Base-by-base conservation (phyloP, 1,284 basidiomycete genomes). In the Puccinia horiana region DNA sequence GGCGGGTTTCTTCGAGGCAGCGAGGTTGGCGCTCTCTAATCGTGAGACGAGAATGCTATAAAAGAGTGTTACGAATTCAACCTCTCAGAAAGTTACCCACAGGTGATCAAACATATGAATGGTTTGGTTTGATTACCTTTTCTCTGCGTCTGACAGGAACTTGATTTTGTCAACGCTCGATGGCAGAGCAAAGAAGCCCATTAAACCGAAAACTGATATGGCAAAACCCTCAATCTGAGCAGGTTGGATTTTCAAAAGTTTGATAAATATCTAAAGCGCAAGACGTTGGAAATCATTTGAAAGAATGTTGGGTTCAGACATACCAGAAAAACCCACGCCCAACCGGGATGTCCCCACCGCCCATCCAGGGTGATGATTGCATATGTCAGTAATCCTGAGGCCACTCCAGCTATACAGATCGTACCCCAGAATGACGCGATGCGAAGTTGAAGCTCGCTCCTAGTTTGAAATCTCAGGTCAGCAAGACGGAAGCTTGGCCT, bases 291-390 rank as follows among this genome's bases (percentile, higher is more conserved):
- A n/a, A n/a, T n/a, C n/a, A n/a, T n/a, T n/a, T n/a, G 42, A 26
- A 42, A 26, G 65, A 69, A 1, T 40, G n/a, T n/a, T n/a, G n/a
- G n/a, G n/a, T n/a, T n/a, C n/a, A 37, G 65, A 47, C 65, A 12
- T 69, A 77, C 76, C 61, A 77, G 49, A 26, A 77, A 77, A 37
- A 77, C 76, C 76, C 76, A 77, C 47, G 42, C 29, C 76, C 76
- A 77, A 40, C 76, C 76, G 23, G 37, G 58, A 14, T 49, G 61
- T 49, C 65, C 61, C 37, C 61, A 49, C 6, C 29, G 42, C 26
- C 76, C 76, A 49, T 77, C 61, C 76, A 77, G 32, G 6, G 47
- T 47, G 26, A 49, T 49, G 42, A 77, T 77, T 14, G 61, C 61
- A 26, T 77, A 61, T 49, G 76, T 52, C 58, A 77, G 42, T 26